Base-by-base conservation (phyloP, 495 filamentous ascomycete genomes). In the Neurospora sp. region DNA sequence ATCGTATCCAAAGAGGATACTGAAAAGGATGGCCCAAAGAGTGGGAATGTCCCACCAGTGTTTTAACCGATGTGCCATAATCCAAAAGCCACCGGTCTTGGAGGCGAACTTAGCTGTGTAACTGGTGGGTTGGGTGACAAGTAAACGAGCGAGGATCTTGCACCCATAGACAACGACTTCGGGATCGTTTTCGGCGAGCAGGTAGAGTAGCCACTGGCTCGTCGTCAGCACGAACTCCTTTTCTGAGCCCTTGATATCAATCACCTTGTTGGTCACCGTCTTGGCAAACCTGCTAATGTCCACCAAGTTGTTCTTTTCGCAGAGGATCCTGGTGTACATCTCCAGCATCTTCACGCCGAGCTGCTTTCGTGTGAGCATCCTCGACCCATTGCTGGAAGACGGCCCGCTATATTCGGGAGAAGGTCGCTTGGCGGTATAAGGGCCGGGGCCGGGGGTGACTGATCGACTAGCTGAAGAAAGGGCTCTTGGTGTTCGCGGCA, bases 261-360 rank as follows among this genome's bases (percentile, higher is more conserved):
- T 77, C 85, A 96, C 94, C 89, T 97, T 98, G 75, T 95, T 97
- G 38, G 96, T 98, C 4, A 98, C 95, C 2, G 94, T 96, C 82
- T 90, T 93, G 18, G 95, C 93, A 83, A 99, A 99, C 76, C 92
- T 95, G 77, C 88, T 89, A 70, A 97, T 89, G 42, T 90, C 90
- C n/a, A 78, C 81, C 16, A 83, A 80, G 73, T 90, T 92, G 45
- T 85, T 84, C 74, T 89, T 87, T 70, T 92, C 89, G 75, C 93
- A 97, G n/a, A 98, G 84, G 3, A 97, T 81, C 40, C 91, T 84
- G n/a, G 91, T 84, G 76, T 96, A 96, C 83, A 98, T 88, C 73
- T 90, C 89, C 47, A 99, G 82, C 71, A 98, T 87, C 73, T 88
- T 89, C 44, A 90, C 84, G 9, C 93, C 94, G 61, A 97, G 82